phyloP scores from a whole-genome alignment of 2,329 filamentous ascomycete species.

The Leptographium radiaticola region DNA sequence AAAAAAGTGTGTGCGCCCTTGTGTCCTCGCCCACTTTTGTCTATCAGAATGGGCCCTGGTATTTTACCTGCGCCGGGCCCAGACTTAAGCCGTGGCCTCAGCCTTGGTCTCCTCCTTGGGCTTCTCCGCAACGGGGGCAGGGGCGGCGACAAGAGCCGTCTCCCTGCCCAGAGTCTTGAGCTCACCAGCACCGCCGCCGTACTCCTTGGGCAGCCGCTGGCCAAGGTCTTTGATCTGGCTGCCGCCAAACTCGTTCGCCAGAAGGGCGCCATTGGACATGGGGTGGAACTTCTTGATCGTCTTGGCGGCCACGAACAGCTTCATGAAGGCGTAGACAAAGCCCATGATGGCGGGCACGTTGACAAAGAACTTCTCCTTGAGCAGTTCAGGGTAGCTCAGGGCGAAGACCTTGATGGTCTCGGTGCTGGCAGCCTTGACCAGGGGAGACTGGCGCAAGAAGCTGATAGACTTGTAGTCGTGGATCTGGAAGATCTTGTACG shows the following conservation, averaged over 20 bases:
- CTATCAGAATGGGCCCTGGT: neutral
- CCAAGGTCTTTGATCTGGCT: slow-evolving; percentile 43
- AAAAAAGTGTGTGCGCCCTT: neutral
- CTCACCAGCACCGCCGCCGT: slow-evolving; percentile 56
- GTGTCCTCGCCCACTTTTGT: neutral
- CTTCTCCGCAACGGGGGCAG: neutral
- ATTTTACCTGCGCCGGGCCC: no score
- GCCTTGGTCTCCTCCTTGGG: slow-evolving; percentile 1
- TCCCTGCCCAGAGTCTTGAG: slow-evolving; percentile 15
- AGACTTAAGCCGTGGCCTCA: neutral
- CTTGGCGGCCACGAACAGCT: slow-evolving; percentile 59
- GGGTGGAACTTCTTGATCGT: slow-evolving; percentile 72
- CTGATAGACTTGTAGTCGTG: slow-evolving; percentile 86
- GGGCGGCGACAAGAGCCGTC: slow-evolving; percentile 9
- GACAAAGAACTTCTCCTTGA: slow-evolving; percentile 88
- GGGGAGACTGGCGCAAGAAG: slow-evolving; percentile 70
- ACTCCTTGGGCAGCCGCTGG: slow-evolving; percentile 55
- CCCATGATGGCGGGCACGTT: slow-evolving; percentile 89
- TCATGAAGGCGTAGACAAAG: slow-evolving; percentile 67
- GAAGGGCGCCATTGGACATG: slow-evolving; percentile 56
- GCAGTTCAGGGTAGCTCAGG: slow-evolving; percentile 76
- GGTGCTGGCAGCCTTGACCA: slow-evolving; percentile 61
- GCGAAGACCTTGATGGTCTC: slow-evolving; percentile 74
- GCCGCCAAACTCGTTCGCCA: slow-evolving; percentile 45
- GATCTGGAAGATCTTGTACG: slow-evolving; percentile 82